Conservation (phyloP, 176 grass and related monocot species). For the Musa troglodytarum region DNA sequence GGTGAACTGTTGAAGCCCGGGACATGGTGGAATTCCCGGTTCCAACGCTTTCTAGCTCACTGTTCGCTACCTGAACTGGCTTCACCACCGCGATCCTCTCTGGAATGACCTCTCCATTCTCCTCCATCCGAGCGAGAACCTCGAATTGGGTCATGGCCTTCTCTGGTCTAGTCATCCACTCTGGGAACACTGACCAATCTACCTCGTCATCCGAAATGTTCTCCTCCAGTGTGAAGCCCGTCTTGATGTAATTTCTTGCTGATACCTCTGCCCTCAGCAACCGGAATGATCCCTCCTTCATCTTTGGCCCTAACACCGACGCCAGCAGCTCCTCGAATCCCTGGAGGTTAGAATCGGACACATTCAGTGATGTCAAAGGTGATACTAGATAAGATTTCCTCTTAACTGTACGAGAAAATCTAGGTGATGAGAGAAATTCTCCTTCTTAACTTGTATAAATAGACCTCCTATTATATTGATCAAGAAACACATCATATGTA, state of each 20-base stretch:
- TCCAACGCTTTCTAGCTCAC: conserved; percentile 25
- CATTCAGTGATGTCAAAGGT: conserved; percentile 64
- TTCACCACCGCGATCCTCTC: conserved; percentile 55
- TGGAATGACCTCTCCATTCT: conserved; percentile 44
- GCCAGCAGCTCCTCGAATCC: conserved; percentile 74
- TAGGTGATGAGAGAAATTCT: no score
- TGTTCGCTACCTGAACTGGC: conserved; percentile 32
- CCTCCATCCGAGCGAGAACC: conserved; percentile 72
- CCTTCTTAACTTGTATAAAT: no score
- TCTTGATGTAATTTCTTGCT: conserved; percentile 77
- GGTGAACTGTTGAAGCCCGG: conserved; percentile 32
- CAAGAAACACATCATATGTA: no score
- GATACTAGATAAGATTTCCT: no score
- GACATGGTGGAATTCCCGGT: conserved; percentile 48
- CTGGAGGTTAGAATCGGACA: conserved; percentile 47
- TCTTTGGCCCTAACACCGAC: conserved; percentile 50
- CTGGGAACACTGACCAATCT: conserved; percentile 40
- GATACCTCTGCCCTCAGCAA: conserved; percentile 51
- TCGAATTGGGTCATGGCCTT: conserved; percentile 59
- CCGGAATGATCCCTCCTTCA: conserved; percentile 54
- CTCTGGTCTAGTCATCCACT: conserved; percentile 68
- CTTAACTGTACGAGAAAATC: no score
- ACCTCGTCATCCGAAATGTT: conserved; percentile 41
- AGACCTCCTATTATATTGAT: no score
- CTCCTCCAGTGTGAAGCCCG: conserved; percentile 52